Conservation (phyloP, 2,329 filamentous ascomycete species). For the Penicillium sp. region DNA sequence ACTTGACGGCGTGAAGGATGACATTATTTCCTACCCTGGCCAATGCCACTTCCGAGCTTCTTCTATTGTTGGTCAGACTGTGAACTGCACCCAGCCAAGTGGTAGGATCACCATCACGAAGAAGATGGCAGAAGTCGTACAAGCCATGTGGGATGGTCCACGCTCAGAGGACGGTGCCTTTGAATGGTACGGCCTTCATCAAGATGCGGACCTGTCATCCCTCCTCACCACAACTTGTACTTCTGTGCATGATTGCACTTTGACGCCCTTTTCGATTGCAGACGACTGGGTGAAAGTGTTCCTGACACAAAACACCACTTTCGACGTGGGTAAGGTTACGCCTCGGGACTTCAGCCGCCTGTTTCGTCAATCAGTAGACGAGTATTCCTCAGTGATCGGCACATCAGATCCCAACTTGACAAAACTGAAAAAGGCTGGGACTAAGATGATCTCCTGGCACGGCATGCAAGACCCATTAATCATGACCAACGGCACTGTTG, state of each 20-base stretch:
- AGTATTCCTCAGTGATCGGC: slow-evolving; percentile 43
- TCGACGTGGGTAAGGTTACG: slow-evolving; percentile 35
- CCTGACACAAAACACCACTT: slow-evolving; percentile 35
- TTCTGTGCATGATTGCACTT: slow-evolving; percentile 26
- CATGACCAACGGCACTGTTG: slow-evolving; percentile 36
- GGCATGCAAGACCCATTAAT: slow-evolving; percentile 47
- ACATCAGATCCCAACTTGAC: slow-evolving; percentile 45
- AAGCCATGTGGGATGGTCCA: slow-evolving; percentile 32
- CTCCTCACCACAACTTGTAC: slow-evolving; percentile 28
- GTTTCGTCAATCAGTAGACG: slow-evolving; percentile 28
- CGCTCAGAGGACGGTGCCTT: neutral
- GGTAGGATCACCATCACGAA: slow-evolving; percentile 24
- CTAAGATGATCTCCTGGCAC: slow-evolving; percentile 53
- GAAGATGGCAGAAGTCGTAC: slow-evolving; percentile 27
- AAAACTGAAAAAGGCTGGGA: slow-evolving; percentile 39
- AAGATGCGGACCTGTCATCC: neutral
- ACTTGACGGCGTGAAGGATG: slow-evolving; percentile 36
- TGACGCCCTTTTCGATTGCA: slow-evolving; percentile 35
- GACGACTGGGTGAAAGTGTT: slow-evolving; percentile 42
- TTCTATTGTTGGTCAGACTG: slow-evolving; percentile 20
- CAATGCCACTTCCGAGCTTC: slow-evolving; percentile 32
- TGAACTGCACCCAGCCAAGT: slow-evolving; percentile 20
- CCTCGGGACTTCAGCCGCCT: slow-evolving; percentile 28
- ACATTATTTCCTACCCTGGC: slow-evolving; percentile 2
- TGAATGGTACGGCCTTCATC: neutral